Evolutionary conservation across 257 asterid species (phyloP).

Genomic region (Solanum corneliomulleri): DNA sequence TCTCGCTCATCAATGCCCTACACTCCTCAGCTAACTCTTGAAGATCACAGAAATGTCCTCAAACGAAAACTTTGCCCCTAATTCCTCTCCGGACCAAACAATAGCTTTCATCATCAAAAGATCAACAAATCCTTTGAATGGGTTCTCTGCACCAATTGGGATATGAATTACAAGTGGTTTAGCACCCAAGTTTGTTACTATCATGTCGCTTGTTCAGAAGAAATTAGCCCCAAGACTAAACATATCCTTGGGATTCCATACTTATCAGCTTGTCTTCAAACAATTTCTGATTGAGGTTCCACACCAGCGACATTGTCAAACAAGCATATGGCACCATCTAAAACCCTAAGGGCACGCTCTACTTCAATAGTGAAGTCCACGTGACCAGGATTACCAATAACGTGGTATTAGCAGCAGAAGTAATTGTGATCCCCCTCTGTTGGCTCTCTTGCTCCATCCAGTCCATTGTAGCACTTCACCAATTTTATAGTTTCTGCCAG

Average conservation of each 20-base stretch:
- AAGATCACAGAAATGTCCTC: constrained; percentile 73
- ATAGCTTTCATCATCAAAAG: constrained; percentile 77
- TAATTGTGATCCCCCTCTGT: constrained; percentile 90
- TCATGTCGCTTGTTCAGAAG: constrained; percentile 90
- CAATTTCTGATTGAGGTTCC: constrained; percentile 97
- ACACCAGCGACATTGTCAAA: constrained; percentile 98
- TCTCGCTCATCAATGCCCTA: constrained; percentile 61
- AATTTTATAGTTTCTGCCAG: constrained; percentile 88
- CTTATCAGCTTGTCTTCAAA: constrained; percentile 97
- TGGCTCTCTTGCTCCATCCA: constrained; percentile 99
- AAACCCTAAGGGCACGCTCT: constrained; percentile 90
- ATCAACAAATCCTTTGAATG: constrained; percentile 73
- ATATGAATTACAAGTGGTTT: constrained; percentile 83
- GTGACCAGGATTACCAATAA: constrained; percentile 92
- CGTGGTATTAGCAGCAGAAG: constrained; percentile 95
- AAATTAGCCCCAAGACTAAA: constrained; percentile 94
- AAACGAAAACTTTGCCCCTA: constrained; percentile 83
- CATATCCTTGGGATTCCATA: constrained; percentile 96
- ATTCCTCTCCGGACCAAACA: constrained; percentile 86
- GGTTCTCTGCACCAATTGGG: constrained; percentile 83
- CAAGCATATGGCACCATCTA: constrained; percentile 89
- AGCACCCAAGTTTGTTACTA: constrained; percentile 76
- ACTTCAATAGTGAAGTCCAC: constrained; percentile 98
- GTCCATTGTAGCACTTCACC: constrained; percentile 99
- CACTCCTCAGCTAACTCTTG: constrained; percentile 62